A percentile compares a stretch with the other conserved stretches of the same genome.
These are phyloP conservation scores for Caryopteris hybrid DNA, from an alignment of 305 asterid species.

Conservation along the genomic window DNA sequence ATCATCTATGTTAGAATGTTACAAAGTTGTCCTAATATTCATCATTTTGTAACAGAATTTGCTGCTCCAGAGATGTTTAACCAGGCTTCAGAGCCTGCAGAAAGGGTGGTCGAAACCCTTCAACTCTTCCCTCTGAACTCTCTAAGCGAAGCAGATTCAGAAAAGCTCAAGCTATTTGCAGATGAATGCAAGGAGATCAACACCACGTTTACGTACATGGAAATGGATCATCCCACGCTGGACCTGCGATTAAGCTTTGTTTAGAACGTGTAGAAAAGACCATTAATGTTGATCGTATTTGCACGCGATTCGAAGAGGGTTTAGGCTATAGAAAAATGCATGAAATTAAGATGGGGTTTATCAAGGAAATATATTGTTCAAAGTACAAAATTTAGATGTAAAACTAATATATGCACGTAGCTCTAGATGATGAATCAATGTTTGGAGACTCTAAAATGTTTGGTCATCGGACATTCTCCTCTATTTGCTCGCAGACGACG, in stretches of 20 bases:
- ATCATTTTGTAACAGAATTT: conserved; percentile 25
- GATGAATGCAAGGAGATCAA: conserved; percentile 30
- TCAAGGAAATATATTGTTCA: not conserved
- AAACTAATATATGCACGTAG: conserved; percentile 29
- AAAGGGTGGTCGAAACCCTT: conserved; percentile 56
- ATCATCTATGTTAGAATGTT: too few species aligned
- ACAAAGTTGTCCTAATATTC: not conserved
- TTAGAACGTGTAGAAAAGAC: conserved; percentile 11
- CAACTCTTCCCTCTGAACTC: conserved; percentile 72
- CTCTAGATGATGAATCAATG: conserved; percentile 31
- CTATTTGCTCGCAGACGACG: not conserved
- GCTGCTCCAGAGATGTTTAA: conserved; percentile 23
- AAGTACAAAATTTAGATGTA: not conserved
- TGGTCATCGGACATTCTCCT: conserved; percentile 12
- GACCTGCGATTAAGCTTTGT: conserved; percentile 74
- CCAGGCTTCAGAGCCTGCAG: conserved; percentile 29
- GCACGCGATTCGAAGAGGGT: not conserved
- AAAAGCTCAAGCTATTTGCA: conserved; percentile 37
- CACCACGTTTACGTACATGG: conserved; percentile 26
- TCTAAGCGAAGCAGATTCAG: conserved; percentile 26
- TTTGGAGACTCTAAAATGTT: conserved; percentile 30
- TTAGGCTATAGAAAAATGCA: conserved; percentile 13
- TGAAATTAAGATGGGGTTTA: not conserved
- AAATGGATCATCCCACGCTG: conserved; percentile 54
- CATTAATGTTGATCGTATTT: not conserved